These are phyloP conservation scores for Cyberlindnera subsufficiens DNA, from an alignment of 805 yeast species.

Conservation along the genomic window DNA sequence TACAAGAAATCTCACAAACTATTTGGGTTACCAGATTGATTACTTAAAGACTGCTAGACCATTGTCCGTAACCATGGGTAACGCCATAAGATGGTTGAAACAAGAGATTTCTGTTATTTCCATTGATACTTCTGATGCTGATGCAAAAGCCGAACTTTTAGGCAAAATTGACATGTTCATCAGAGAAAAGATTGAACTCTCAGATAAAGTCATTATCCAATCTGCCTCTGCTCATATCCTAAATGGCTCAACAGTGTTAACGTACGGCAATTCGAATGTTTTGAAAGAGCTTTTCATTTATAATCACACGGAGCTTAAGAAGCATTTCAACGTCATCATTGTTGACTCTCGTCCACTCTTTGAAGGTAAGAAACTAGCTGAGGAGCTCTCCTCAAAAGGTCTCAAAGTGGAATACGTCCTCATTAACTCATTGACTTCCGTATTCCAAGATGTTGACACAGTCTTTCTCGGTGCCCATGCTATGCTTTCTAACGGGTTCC, in stretches of 20 bases:
- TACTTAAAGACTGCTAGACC: constrained; percentile 89
- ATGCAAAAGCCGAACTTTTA: constrained; percentile 60
- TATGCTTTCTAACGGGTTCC: constrained; percentile 89
- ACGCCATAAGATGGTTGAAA: constrained; percentile 94
- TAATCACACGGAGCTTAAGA: constrained; percentile 54
- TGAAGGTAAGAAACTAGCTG: constrained; percentile 81
- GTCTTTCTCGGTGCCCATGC: constrained; percentile 96
- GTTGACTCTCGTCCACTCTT: constrained; percentile 93
- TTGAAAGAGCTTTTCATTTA: constrained; percentile 66
- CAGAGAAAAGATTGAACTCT: constrained; percentile 75
- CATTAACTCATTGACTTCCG: constrained; percentile 72
- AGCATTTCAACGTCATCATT: constrained; percentile 74
- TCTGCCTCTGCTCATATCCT: constrained; percentile 72
- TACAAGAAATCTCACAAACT: constrained; percentile 82
- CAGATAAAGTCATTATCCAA: constrained; percentile 78
- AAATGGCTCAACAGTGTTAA: constrained; percentile 72
- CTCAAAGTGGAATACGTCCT: constrained; percentile 71
- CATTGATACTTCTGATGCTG: constrained; percentile 50
- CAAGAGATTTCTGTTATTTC: constrained; percentile 84
- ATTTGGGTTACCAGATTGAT: constrained; percentile 88
- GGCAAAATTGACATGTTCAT: constrained; percentile 75
- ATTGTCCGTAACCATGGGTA: constrained; percentile 91
- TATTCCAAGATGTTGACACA: constrained; percentile 80
- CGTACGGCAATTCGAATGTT: constrained; percentile 86
- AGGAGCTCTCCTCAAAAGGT: constrained; percentile 53